A percentile compares a stretch with the other conserved stretches of the same genome.
Evolutionary conservation across 257 asterid genomes (phyloP).

Genomic region (Nicotiana knightiana): DNA sequence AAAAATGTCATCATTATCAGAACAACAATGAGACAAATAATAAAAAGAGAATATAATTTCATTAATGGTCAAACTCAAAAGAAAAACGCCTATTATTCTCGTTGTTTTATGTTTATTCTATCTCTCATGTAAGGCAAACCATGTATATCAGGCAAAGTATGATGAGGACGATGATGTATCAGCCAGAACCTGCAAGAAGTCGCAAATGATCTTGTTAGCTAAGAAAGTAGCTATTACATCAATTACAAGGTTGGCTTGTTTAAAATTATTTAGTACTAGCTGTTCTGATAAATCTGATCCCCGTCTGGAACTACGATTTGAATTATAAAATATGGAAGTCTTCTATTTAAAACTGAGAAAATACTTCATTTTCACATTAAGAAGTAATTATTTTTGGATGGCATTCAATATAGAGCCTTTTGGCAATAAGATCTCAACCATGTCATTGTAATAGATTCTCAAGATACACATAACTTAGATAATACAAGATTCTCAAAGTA

Average conservation of each 20-base stretch:
- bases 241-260: not conserved
- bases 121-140: slow-evolving; percentile 3
- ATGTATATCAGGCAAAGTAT: slow-evolving; percentile 65
- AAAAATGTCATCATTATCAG: not conserved
- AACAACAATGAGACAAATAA: not conserved
- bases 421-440: not conserved
- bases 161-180: slow-evolving; percentile 98
- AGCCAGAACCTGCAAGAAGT: slow-evolving; percentile 72
- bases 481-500: too few relatives aligned
- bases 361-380: not conserved
- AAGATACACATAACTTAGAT: too few relatives aligned
- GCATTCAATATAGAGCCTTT: not conserved
- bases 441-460: not conserved
- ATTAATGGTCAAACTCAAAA: not conserved
- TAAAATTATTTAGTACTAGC: not conserved
- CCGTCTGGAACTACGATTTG: not conserved
- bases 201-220: slow-evolving; percentile 3
- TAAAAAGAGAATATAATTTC: not conserved
- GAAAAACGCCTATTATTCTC: not conserved
- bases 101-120: not conserved
- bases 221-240: not conserved
- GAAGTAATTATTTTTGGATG: not conserved
- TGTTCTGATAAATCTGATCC: not conserved
- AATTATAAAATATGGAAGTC: not conserved
- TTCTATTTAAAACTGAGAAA: not conserved